A percentile compares a stretch with the other conserved stretches of the same genome.
Evolutionary conservation across 202 grass and related monocot species (phyloP).

Genomic region (Cymbopogon flexuosus): DNA sequence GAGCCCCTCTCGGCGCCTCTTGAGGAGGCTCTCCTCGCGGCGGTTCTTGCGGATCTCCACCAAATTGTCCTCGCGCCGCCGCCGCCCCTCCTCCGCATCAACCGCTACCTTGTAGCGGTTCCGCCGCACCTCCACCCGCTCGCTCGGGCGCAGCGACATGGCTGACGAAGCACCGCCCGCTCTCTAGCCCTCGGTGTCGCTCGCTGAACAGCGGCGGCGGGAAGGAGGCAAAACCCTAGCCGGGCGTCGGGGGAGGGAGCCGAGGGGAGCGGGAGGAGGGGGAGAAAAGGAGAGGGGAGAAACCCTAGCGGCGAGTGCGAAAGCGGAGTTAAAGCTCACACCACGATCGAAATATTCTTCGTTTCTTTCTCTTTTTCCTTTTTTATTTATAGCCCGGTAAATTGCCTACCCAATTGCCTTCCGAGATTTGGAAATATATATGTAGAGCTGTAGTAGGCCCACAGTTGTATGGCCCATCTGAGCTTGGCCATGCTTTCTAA

Average conservation of each 20-base stretch:
- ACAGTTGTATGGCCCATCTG: too few species aligned
- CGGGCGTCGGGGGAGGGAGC: neutral
- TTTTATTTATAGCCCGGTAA: too few species aligned
- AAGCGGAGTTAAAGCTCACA: constrained; percentile 36
- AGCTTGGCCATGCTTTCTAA: too few species aligned
- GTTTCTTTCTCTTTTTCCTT: neutral
- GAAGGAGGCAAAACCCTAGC: constrained; percentile 30
- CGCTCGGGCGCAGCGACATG: constrained; percentile 84
- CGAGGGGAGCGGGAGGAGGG: constrained; percentile 3
- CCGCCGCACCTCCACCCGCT: constrained; percentile 68
- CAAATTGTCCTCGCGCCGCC: constrained; percentile 93
- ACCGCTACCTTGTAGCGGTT: constrained; percentile 91
- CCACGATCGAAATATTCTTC: constrained; percentile 47
- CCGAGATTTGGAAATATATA: too few species aligned
- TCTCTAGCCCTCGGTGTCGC: neutral
- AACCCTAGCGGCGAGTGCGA: constrained; percentile 61
- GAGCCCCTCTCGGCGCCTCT: constrained; percentile 90
- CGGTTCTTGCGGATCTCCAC: constrained; percentile 90
- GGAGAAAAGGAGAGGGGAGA: constrained; percentile 6
- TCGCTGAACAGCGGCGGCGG: constrained; percentile 8
- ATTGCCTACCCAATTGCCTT: too few species aligned
- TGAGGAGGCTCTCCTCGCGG: constrained; percentile 91
- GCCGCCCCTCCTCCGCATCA: constrained; percentile 85
- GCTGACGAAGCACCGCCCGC: neutral
- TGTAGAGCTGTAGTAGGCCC: too few species aligned